Conservation (phyloP, 2,329 filamentous ascomycete genomes). For the Cucurbitaria berberidis region DNA sequence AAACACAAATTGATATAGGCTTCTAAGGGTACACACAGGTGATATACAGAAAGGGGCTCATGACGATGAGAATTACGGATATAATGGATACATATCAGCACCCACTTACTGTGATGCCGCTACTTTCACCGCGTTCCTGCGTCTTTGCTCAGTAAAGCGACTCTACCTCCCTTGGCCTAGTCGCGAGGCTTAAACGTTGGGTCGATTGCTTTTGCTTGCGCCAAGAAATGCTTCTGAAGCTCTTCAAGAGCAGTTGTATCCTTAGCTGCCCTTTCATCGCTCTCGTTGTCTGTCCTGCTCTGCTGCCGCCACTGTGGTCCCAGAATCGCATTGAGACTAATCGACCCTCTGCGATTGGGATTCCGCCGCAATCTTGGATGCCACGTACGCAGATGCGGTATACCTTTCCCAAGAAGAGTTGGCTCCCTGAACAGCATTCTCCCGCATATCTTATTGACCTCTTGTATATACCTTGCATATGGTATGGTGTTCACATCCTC, state of each 20-base stretch:
- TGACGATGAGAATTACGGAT: no score
- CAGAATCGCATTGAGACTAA: slow-evolving; percentile 14
- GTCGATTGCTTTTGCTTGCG: background rate
- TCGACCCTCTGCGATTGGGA: slow-evolving; percentile 1
- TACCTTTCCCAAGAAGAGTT: slow-evolving; percentile 9
- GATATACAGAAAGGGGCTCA: background rate
- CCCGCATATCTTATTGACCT: slow-evolving; percentile 42
- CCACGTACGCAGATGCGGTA: slow-evolving; percentile 17
- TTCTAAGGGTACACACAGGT: background rate
- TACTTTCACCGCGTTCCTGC: background rate
- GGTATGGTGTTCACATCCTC: slow-evolving; percentile 24
- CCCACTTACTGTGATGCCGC: no score
- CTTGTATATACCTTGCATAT: slow-evolving; percentile 31
- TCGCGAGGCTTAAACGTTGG: background rate
- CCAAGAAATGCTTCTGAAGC: background rate
- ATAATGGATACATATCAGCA: no score
- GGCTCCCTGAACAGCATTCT: slow-evolving; percentile 31
- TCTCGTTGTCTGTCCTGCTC: background rate
- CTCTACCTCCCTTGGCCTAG: background rate
- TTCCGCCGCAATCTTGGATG: slow-evolving; percentile 23
- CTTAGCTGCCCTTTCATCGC: background rate
- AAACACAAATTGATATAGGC: background rate
- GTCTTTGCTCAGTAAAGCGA: background rate
- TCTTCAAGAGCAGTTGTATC: background rate
- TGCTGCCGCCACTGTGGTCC: slow-evolving; percentile 5